phyloP scores from a whole-genome alignment of 306 rosid species.

The Prunus fruticosa region DNA sequence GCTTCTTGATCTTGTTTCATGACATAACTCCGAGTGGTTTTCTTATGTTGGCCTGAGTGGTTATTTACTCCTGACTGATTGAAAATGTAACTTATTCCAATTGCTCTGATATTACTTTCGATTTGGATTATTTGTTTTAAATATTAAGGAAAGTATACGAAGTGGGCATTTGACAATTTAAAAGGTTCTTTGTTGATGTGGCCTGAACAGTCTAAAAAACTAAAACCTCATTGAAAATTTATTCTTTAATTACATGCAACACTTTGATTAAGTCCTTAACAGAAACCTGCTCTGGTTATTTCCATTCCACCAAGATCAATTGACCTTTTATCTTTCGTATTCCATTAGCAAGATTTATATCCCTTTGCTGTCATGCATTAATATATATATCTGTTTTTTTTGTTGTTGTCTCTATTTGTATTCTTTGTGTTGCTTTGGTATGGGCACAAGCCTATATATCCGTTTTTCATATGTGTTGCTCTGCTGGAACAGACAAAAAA shows the following conservation, averaged over 20 bases:
- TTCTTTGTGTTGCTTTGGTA: no score
- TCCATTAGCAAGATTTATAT: no score
- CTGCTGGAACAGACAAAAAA: no score
- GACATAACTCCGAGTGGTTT: not conserved
- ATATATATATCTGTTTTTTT: no score
- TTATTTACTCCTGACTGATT: not conserved
- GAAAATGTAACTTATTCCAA: constrained; percentile 7
- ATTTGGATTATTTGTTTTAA: not conserved
- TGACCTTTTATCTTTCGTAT: no score
- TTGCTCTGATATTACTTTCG: not conserved
- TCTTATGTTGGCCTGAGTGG: not conserved
- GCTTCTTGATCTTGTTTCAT: not conserved
- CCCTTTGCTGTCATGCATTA: no score
- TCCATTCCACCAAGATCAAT: no score
- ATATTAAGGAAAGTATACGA: not conserved
- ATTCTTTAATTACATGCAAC: not conserved
- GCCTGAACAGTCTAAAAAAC: not conserved
- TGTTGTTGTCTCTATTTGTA: no score
- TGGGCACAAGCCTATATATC: no score
- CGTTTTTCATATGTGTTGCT: no score
- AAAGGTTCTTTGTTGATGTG: constrained; percentile 11
- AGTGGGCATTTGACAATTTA: not conserved
- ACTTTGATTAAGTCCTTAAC: not conserved
- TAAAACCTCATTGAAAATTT: not conserved
- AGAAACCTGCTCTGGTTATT: no score